A percentile compares a stretch with the other conserved stretches of the same genome.
Evolutionary conservation across 148 eudicot species (phyloP).

Genomic region (Rhododendron henanense): DNA sequence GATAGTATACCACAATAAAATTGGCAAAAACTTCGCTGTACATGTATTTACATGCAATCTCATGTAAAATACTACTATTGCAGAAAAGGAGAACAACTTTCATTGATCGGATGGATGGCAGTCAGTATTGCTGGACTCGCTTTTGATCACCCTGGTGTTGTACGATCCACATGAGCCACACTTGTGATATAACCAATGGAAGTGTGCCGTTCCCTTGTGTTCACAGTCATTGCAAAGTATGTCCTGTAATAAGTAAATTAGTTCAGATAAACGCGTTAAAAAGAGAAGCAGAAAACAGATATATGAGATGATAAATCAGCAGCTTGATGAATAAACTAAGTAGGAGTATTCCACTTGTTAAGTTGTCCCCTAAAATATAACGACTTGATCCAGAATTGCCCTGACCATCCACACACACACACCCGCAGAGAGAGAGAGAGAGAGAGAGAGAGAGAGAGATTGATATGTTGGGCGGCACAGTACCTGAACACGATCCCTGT

Average conservation of each 20-base stretch:
- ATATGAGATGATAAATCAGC: not conserved
- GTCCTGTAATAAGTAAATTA: constrained; percentile 41
- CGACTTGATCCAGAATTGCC: not conserved
- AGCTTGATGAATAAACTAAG: not conserved
- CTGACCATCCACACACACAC: not conserved
- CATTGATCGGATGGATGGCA: constrained; percentile 34
- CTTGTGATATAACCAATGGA: constrained; percentile 98
- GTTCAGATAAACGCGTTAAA: not conserved
- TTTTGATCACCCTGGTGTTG: constrained; percentile 82
- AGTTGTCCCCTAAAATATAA: not conserved
- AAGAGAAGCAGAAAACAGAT: too few species aligned
- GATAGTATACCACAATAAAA: not conserved
- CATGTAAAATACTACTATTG: not conserved
- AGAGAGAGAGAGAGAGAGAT: not conserved
- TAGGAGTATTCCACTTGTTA: not conserved
- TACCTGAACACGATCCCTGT: constrained; percentile 69
- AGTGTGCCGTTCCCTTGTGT: constrained; percentile 65
- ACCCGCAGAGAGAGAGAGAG: not conserved
- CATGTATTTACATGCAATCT: constrained; percentile 13
- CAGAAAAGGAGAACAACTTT: not conserved
- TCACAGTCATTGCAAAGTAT: constrained; percentile 91
- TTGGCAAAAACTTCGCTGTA: constrained; percentile 6
- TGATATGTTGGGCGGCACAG: not conserved
- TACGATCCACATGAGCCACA: constrained; percentile 81
- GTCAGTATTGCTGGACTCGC: constrained; percentile 24